Evolutionary conservation across 768 basidiomycete species (phyloP).

Genomic region (Podaxis sp.): DNA sequence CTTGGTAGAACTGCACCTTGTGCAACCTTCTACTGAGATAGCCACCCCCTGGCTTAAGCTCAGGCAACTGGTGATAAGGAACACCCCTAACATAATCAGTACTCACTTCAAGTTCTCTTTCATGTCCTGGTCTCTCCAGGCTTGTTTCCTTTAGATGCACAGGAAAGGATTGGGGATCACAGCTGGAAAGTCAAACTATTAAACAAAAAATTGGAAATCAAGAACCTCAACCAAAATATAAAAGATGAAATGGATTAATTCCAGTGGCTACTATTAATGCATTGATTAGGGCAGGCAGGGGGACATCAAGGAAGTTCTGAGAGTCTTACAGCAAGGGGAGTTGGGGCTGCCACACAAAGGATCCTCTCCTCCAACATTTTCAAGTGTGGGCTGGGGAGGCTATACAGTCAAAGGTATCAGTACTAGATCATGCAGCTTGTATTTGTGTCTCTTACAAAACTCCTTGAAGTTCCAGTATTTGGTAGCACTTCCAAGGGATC

Average conservation of each 20-base stretch:
- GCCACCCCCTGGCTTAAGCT: no score
- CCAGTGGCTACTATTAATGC: conserved; percentile 41
- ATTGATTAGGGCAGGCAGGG: not conserved
- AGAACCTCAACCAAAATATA: conserved; percentile 48
- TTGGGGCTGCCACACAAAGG: conserved; percentile 47
- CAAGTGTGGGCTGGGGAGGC: conserved; percentile 37
- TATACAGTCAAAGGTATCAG: conserved; percentile 1
- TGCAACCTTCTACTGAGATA: no score
- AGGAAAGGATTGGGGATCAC: not conserved
- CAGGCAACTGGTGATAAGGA: no score
- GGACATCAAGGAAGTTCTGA: not conserved
- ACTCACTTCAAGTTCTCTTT: not conserved
- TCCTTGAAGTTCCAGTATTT: conserved; percentile 52
- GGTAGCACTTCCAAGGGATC: conserved; percentile 18
- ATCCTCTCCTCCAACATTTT: conserved; percentile 48
- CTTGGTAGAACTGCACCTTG: no score
- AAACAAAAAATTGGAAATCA: not conserved
- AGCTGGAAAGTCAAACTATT: not conserved
- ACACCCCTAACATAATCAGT: no score
- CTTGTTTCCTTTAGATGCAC: not conserved
- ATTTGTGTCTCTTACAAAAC: conserved; percentile 22
- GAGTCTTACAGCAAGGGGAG: conserved; percentile 33
- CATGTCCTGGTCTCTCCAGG: not conserved
- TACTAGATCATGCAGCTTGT: no score
- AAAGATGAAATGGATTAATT: conserved; percentile 43